These are phyloP conservation scores for Trichophyton schoenleinii DNA, from an alignment of 2,329 filamentous ascomycete genomes.

Conservation along the genomic window DNA sequence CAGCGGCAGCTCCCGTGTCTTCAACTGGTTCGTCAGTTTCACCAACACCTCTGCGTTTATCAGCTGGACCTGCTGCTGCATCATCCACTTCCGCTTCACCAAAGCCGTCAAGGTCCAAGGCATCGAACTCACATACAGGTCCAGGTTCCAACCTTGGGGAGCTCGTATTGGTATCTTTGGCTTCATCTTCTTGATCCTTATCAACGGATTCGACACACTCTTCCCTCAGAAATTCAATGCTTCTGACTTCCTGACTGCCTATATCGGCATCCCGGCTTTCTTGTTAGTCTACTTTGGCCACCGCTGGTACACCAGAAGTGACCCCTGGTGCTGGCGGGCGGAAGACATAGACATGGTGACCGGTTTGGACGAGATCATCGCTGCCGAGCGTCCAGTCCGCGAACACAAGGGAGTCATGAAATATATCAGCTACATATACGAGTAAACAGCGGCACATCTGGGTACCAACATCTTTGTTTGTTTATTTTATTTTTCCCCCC, in stretches of 20 bases:
- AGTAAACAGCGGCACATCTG: constrained; percentile 6
- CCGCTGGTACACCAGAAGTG: constrained; percentile 33
- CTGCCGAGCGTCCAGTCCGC: constrained; percentile 29
- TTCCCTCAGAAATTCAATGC: constrained; percentile 52
- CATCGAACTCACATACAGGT: constrained; percentile 42
- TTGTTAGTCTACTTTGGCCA: constrained; percentile 43
- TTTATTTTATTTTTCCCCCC: background rate
- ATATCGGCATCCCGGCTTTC: constrained; percentile 55
- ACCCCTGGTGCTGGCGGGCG: constrained; percentile 41
- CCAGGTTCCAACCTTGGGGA: constrained; percentile 50
- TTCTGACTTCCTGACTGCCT: constrained; percentile 52
- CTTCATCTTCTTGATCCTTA: constrained; percentile 49
- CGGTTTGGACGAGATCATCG: constrained; percentile 41
- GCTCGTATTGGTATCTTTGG: constrained; percentile 47
- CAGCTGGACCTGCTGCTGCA: constrained; percentile 54
- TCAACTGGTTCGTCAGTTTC: constrained; percentile 62
- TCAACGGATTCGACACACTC: constrained; percentile 67
- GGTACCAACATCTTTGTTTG: background rate
- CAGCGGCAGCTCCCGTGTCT: constrained; percentile 43
- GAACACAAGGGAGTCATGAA: constrained; percentile 14
- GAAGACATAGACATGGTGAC: constrained; percentile 43
- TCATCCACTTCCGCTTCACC: constrained; percentile 48
- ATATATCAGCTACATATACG: constrained; percentile 11
- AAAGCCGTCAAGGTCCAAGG: constrained; percentile 37
- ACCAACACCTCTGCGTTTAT: constrained; percentile 57